Evolutionary conservation across 129 eudicot species (phyloP).

Genomic region (Artemisia argyi): DNA sequence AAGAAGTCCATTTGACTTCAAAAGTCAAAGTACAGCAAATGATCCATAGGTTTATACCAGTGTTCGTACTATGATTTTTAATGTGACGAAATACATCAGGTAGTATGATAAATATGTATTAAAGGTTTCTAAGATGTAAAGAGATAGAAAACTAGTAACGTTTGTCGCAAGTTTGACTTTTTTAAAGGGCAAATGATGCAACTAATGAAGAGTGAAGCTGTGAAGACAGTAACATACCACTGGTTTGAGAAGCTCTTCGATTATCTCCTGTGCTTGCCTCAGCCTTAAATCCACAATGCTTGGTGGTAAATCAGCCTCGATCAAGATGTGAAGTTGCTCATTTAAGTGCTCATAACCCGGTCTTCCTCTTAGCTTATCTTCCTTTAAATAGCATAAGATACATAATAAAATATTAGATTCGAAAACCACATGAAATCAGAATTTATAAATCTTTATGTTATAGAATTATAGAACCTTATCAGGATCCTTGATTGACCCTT

Average conservation of each 20-base stretch:
- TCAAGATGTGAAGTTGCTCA: conserved; percentile 65
- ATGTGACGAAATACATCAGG: too few relatives aligned
- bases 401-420: conserved; percentile 7
- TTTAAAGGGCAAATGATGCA: neutral
- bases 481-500: conserved; percentile 90
- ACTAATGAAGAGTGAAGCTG: too few relatives aligned
- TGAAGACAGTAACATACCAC: conserved; percentile 49
- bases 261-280: conserved; percentile 63
- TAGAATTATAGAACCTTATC: conserved; percentile 52
- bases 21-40: neutral
- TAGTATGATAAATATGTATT: too few relatives aligned
- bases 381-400: conserved; percentile 40
- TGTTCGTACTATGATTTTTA: too few relatives aligned
- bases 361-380: conserved; percentile 73
- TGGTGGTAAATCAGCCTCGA: conserved; percentile 73
- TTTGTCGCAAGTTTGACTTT: neutral
- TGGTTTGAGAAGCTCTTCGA: conserved; percentile 74
- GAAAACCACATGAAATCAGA: neutral
- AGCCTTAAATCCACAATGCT: conserved; percentile 58
- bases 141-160: neutral
- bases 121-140: too few relatives aligned
- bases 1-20: neutral
- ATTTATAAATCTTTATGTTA: neutral
- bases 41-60: neutral
- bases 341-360: conserved; percentile 75